Evolutionary conservation across 192 early-diverging fungal genomes (phyloP), one percentile per base, ranked within the genome.

Genomic region (Oehlia diaphana): DNA sequence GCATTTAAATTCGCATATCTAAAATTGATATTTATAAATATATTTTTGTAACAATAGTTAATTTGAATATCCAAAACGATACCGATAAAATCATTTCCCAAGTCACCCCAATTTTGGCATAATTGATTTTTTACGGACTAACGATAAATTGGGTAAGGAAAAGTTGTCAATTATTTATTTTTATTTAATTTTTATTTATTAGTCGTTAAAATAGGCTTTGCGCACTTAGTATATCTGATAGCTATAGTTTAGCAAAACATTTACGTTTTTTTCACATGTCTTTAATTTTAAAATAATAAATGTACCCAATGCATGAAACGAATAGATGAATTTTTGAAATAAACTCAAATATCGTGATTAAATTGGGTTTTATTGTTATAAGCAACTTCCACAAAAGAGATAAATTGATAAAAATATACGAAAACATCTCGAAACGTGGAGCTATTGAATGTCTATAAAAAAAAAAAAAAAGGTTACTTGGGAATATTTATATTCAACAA

Each of bases 271-370:
- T 35, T 33, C 23, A 66, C 23, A 31, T 67, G 33, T 16, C 16
- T 31, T 14, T 66, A 12, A 26, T 67, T 33, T 33, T 4, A 67
- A 16, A 23, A 23, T 33, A n/a, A 33, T 66, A 33, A 67, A 67
- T 67, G 65, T 67, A 67, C 65, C 65, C 65, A 67, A 67, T 21
- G 65, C 65, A 67, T 67, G 65, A 67, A 67, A 67, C 65, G 65
- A 19, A 13, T 5, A 67, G 19, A 33, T 19, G 16, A 67, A 28
- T 67, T 67, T 37, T n/a, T 64, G n/a, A 10, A 35, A 67, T 33
- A 16, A 42, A 42, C 2, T 67, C 65, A 67, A 33, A 67, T 67
- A 12, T 12, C 65, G 65, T 33, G 65, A 67, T 67, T 67, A 67
- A 67, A 13, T 67, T 67, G 65, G 65, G 65, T 28, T 13, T 67